These are phyloP conservation scores for Camelina neglecta DNA, from an alignment of 345 rosid species.

Conservation along the genomic window DNA sequence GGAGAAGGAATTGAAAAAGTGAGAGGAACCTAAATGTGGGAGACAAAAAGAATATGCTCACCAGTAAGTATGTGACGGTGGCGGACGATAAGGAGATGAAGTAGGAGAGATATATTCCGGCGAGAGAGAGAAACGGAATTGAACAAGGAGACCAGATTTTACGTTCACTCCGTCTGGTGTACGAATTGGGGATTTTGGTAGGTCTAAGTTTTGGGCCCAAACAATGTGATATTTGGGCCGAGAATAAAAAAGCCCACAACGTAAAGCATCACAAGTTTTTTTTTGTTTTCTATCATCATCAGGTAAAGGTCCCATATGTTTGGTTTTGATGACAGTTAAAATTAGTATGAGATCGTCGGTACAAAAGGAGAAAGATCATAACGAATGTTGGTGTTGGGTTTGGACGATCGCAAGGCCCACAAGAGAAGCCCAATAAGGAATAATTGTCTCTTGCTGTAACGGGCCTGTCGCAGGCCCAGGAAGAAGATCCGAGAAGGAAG, in stretches of 20 bases:
- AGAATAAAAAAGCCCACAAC: not conserved
- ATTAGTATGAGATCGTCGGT: not conserved
- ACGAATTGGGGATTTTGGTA: conserved; percentile 27
- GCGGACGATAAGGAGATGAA: conserved; percentile 31
- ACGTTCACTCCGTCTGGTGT: conserved; percentile 3
- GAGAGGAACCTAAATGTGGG: not conserved
- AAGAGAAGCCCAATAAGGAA: too few species aligned
- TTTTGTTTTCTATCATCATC: too few species aligned
- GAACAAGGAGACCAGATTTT: conserved; percentile 21
- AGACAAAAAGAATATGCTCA: conserved; percentile 20
- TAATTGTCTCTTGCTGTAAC: too few species aligned
- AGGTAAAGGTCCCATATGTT: not conserved
- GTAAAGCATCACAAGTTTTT: not conserved
- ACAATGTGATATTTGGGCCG: not conserved
- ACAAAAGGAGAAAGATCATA: not conserved
- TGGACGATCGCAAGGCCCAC: too few species aligned
- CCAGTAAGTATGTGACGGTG: conserved; percentile 37
- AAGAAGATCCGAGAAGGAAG: too few species aligned
- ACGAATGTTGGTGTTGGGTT: too few species aligned
- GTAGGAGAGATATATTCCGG: conserved; percentile 34
- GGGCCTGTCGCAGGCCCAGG: too few species aligned
- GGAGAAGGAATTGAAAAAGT: not conserved
- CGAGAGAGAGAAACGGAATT: conserved; percentile 40
- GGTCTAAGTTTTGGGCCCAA: conserved; percentile 17
- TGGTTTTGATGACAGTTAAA: not conserved